phyloP scores from a whole-genome alignment of 371 early-diverging fungal species.

The Chytridium lagenaria region DNA sequence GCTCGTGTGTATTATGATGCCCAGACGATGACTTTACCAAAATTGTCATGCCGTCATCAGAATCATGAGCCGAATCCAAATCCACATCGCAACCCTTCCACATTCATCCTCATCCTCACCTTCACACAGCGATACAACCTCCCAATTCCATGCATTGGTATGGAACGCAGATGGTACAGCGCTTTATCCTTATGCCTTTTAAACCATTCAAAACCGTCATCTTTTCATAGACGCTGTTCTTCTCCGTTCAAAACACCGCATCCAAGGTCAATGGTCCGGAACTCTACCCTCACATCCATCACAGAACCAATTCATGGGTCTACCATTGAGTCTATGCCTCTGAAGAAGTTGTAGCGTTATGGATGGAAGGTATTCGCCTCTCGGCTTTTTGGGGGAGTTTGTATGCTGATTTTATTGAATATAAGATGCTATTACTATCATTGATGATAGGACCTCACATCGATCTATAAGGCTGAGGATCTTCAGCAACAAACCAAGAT shows the following conservation, averaged over 20 bases:
- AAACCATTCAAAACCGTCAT: background rate
- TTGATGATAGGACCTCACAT: background rate
- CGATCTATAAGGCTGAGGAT: background rate
- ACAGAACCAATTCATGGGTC: constrained; percentile 23
- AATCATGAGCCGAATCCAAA: too few species aligned
- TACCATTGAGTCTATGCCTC: constrained; percentile 13
- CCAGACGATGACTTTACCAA: too few species aligned
- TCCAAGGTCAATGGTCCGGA: constrained; percentile 26
- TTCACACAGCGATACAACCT: background rate
- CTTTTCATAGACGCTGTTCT: constrained; percentile 14
- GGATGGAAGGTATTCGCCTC: constrained; percentile 5
- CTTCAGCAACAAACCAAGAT: background rate
- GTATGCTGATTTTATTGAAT: background rate
- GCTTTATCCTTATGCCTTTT: background rate
- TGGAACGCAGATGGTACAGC: constrained; percentile 1
- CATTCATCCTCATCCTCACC: background rate
- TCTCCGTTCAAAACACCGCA: constrained; percentile 21
- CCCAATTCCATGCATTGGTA: background rate
- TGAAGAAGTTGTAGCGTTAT: constrained; percentile 21
- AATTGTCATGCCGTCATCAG: too few species aligned
- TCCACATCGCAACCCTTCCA: too few species aligned
- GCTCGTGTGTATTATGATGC: too few species aligned
- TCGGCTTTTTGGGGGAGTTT: background rate
- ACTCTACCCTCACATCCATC: constrained; percentile 17
- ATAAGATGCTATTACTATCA: background rate